These are phyloP conservation scores for Paramecium bursaria DNA, from an alignment of 73 alveolate species.

Conservation along the genomic window DNA sequence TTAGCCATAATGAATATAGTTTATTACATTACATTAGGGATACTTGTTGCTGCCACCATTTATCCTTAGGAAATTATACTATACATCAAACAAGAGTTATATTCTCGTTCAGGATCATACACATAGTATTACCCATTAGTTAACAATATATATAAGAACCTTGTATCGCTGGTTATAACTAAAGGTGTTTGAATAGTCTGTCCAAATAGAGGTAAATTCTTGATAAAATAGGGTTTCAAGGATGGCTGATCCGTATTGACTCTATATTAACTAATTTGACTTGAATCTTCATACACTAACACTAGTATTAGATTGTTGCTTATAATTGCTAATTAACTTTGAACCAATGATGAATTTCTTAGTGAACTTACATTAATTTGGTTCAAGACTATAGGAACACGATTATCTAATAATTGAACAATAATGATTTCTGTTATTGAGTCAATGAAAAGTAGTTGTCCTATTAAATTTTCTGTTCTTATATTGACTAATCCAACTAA, in stretches of 20 bases:
- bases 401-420: neutral
- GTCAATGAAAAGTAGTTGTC: neutral
- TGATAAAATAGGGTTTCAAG: neutral
- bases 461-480: neutral
- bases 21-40: constrained; percentile 36
- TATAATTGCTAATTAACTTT: neutral
- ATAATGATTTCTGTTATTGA: neutral
- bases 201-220: constrained; percentile 42
- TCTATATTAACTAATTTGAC: neutral
- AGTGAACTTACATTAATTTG: neutral
- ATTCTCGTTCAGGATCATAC: neutral
- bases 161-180: neutral
- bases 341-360: neutral
- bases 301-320: neutral
- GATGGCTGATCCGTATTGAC: constrained; percentile 15
- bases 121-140: constrained; percentile 19
- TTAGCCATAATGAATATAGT: constrained; percentile 3
- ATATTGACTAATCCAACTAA: constrained; percentile 3
- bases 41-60: neutral
- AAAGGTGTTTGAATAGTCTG: neutral
- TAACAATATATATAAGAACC: constrained; percentile 2
- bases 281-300: neutral
- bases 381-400: neutral
- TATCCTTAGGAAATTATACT: neutral
- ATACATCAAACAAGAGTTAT: constrained; percentile 12